phyloP scores from a whole-genome alignment of 2,329 filamentous ascomycete genomes.

The Zymoseptoria ardabiliae region DNA sequence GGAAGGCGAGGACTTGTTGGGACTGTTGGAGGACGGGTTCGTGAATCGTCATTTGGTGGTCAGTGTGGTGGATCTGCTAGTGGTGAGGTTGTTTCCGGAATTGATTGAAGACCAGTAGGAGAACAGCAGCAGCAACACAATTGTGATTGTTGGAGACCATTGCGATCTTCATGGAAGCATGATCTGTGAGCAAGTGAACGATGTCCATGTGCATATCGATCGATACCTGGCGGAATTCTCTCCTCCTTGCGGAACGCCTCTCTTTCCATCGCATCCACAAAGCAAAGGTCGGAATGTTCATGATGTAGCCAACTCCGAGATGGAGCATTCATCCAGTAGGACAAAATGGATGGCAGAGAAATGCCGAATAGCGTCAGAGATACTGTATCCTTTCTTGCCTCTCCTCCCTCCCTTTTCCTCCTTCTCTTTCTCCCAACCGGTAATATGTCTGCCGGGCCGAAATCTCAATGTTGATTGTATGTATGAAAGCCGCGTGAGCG shows the following conservation, averaged over 20 bases:
- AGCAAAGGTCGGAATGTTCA: background rate
- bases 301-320: too few species aligned
- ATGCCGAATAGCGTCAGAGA: background rate
- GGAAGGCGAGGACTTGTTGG: conserved; percentile 48
- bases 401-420: background rate
- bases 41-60: conserved; percentile 92
- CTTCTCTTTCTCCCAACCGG: background rate
- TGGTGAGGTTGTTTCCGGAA: conserved; percentile 81
- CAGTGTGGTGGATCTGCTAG: conserved; percentile 67
- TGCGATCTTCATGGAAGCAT: background rate
- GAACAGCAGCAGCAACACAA: background rate
- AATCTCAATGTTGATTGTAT: background rate
- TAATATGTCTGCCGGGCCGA: background rate
- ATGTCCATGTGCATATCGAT: background rate
- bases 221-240: background rate
- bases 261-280: background rate
- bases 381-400: background rate
- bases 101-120: conserved; percentile 57
- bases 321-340: background rate
- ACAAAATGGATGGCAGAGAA: background rate
- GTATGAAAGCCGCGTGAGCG: background rate
- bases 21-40: conserved; percentile 72
- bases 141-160: background rate
- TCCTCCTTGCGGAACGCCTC: background rate
- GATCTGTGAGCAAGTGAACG: background rate